Conservation (phyloP, 1,284 basidiomycete species). For the Exobasidium rhododendri region DNA sequence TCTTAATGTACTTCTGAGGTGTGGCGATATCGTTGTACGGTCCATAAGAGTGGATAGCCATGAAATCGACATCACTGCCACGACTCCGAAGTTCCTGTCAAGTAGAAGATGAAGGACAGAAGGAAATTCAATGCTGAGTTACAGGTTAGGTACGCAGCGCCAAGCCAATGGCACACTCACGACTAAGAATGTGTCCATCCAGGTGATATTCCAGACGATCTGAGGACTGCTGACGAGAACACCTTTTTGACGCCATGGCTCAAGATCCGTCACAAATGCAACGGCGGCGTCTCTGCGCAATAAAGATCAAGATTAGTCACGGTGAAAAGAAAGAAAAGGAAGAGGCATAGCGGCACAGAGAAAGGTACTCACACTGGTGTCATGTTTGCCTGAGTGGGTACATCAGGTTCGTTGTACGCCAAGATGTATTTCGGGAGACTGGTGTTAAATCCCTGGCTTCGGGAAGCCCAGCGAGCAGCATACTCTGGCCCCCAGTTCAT, state of each 20-base stretch:
- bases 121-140: no score
- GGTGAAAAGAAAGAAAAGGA: no score
- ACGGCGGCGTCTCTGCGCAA: conserved; percentile 37
- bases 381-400: conserved; percentile 37
- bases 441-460: conserved; percentile 29
- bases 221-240: conserved; percentile 43
- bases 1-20: conserved; percentile 35
- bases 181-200: conserved; percentile 41
- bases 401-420: conserved; percentile 48
- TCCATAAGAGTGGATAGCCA: conserved; percentile 53
- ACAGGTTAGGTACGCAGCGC: no score
- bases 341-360: no score
- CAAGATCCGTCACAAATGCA: conserved; percentile 39
- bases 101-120: no score
- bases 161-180: no score
- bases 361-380: no score
- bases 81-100: conserved; percentile 31
- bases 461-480: conserved; percentile 27
- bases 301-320: no score
- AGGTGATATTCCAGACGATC: conserved; percentile 49
- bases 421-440: conserved; percentile 32
- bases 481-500: conserved; percentile 46
- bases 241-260: conserved; percentile 40
- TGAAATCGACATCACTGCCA: conserved; percentile 42
- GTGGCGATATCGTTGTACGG: conserved; percentile 34